Evolutionary conservation across 2,329 filamentous ascomycete genomes (phyloP), one percentile per base, ranked within the genome.

Genomic region (Ophiostoma montium): DNA sequence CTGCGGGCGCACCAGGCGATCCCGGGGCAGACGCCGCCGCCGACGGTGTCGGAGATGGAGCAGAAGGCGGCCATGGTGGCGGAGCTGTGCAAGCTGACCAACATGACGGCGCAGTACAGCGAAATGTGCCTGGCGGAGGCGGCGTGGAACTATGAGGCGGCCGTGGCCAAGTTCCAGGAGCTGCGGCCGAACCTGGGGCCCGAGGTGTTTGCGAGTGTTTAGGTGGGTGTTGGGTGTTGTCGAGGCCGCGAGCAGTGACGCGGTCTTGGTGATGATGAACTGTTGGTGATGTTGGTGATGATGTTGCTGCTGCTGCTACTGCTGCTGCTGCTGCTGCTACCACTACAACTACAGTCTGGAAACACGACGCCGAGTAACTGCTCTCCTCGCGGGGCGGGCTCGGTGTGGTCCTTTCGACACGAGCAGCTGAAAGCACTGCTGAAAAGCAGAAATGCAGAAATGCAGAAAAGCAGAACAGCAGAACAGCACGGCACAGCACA

Each of bases 121-220:
- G 76, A 82, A 56, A 76, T 94, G 70, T 95, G 90, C 58, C 71
- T 96, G 15, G 73, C 78, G 3, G 80, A 88, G 52, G 86, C 82
- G 50, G 76, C 74, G 35, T 96, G 88, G 87, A 77, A 94, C 61
- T 78, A 89, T 45, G 76, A 84, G 35, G 75, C 76, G 55, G 90
- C 89, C 2, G 67, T 89, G 56, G 69, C 74, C 48, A 78, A 85
- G 31, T 95, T 95, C 61, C 75, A 82, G 54, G 75, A 82, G 56
- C 80, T 85, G 50, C 42, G 42, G 27, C 42, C 42, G 27, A 44
- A 21, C 30, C 42, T 44, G 10, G 42, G 42, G 6, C 42, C 42
- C n/a, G 42, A 44, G 42, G 42, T 44, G 42, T 44, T 44, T 21
- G 15, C 15, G 13, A 35, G 35, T 11, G 9, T 15, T 10, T 33